A percentile compares a stretch with the other conserved stretches of the same genome.
Conservation (phyloP, 169 alveolate genomes). For the Perkinsus olseni region DNA sequence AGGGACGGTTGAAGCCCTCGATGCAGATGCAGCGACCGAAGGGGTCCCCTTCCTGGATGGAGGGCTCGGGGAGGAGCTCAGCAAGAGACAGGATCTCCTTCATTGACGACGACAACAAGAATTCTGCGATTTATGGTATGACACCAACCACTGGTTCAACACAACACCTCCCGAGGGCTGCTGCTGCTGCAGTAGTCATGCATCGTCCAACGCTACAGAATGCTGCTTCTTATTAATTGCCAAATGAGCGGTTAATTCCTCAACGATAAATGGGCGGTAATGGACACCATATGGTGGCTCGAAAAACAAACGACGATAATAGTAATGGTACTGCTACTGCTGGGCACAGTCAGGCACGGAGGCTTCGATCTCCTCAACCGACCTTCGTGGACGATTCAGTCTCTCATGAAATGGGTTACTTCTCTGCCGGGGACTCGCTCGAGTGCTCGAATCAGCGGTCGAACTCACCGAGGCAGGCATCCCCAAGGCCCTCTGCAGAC, state of each 20-base stretch:
- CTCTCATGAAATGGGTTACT: not conserved
- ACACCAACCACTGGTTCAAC: no score
- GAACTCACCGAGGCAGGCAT: not conserved
- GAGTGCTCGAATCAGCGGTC: not conserved
- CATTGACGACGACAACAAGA: no score
- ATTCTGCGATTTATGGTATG: no score
- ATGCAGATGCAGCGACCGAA: not conserved
- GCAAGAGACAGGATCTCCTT: not conserved
- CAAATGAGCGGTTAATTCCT: no score
- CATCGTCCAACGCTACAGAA: no score
- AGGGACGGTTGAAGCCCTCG: not conserved
- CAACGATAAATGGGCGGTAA: no score
- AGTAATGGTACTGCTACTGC: not conserved
- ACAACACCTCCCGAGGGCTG: not conserved
- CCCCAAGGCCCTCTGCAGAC: not conserved
- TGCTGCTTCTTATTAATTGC: no score
- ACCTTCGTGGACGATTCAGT: not conserved
- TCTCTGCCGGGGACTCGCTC: not conserved
- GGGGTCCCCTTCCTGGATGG: not conserved
- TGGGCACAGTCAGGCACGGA: not conserved
- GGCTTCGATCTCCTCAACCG: not conserved
- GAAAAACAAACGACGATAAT: not conserved
- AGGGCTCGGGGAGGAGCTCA: not conserved
- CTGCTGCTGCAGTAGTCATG: constrained; percentile 3
- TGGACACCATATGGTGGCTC: not conserved